Evolutionary conservation across 768 basidiomycete species (phyloP).

Genomic region (Phaeotremella fagi): DNA sequence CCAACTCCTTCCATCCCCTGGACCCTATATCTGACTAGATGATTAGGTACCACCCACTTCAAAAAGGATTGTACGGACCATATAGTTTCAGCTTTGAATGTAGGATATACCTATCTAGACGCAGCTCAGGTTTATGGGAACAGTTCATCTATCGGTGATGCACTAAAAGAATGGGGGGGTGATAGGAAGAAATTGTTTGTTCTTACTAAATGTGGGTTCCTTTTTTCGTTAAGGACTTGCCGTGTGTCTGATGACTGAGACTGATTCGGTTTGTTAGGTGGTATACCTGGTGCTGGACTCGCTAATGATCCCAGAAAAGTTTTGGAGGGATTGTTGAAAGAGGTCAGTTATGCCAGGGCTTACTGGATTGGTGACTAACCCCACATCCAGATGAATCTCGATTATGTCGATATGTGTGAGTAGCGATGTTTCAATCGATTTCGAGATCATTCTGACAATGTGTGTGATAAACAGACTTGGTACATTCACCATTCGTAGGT

Average conservation of each 20-base stretch:
- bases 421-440: conserved; percentile 25
- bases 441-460: neutral
- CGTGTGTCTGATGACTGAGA: neutral
- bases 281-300: neutral
- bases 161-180: conserved; percentile 33
- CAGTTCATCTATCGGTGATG: conserved; percentile 42
- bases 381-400: conserved; percentile 6
- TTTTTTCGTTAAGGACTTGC: conserved; percentile 7
- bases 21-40: neutral
- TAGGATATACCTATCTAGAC: conserved; percentile 43
- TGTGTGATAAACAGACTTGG: conserved; percentile 51
- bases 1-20: neutral
- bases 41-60: conserved; percentile 15
- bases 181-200: conserved; percentile 54
- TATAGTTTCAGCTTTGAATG: conserved; percentile 26
- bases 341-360: conserved; percentile 48
- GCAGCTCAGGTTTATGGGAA: conserved; percentile 45
- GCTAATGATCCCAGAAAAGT: conserved; percentile 52
- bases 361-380: neutral
- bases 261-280: neutral
- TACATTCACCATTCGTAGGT: conserved; percentile 52
- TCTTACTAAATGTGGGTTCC: conserved; percentile 49
- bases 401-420: conserved; percentile 47
- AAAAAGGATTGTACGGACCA: conserved; percentile 12
- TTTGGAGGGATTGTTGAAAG: conserved; percentile 56